Conservation (phyloP, 306 rosid species). For the Cucurbita pepo region DNA sequence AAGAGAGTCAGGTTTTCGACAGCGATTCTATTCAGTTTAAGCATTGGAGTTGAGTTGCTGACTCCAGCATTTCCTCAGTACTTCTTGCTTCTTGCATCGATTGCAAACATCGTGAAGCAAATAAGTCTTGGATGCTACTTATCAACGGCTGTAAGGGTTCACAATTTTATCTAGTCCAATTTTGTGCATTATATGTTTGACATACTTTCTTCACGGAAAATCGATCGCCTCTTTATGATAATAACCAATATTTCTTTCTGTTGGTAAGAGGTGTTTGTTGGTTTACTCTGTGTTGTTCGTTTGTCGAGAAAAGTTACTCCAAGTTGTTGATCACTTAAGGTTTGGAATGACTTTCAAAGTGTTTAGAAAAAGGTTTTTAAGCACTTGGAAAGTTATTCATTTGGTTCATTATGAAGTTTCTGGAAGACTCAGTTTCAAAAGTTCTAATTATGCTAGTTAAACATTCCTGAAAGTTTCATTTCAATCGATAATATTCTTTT, state of each 20-base stretch:
- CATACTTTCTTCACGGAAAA: background rate
- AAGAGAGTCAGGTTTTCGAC: constrained; percentile 86
- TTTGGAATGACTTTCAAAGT: too few species aligned
- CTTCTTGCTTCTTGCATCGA: constrained; percentile 76
- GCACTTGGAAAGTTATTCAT: too few species aligned
- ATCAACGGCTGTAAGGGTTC: constrained; percentile 61
- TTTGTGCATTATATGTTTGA: background rate
- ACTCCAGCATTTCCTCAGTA: constrained; percentile 59
- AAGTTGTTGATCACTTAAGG: background rate
- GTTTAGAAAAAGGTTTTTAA: too few species aligned
- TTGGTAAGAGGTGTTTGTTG: background rate
- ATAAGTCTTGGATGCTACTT: constrained; percentile 79
- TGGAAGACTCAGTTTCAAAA: background rate
- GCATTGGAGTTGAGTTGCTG: constrained; percentile 81
- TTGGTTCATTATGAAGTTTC: background rate
- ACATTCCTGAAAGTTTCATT: background rate
- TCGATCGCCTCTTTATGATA: background rate
- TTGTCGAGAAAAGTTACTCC: background rate
- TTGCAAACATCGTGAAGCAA: constrained; percentile 86
- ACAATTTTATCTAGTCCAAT: background rate
- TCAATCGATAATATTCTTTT: background rate
- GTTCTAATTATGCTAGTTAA: background rate
- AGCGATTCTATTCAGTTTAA: constrained; percentile 51
- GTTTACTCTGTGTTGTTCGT: background rate
- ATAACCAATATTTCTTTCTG: background rate